Conservation (phyloP, 805 yeast species). For the Monosporozyma solicola region DNA sequence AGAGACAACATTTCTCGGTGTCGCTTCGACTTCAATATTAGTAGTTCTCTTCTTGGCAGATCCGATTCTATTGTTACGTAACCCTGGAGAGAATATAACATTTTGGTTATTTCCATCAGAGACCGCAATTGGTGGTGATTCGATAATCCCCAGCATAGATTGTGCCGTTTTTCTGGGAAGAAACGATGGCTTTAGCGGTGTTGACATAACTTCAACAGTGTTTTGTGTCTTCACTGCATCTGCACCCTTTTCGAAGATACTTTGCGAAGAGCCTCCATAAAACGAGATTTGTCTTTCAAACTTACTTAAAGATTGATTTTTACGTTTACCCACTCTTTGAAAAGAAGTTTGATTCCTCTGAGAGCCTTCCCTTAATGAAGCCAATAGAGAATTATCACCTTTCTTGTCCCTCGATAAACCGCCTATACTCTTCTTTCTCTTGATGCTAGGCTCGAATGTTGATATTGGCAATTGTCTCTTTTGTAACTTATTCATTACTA, state of each 20-base stretch:
- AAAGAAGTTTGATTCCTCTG: conserved; percentile 13
- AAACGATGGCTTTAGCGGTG: conserved; percentile 17
- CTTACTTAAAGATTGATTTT: conserved; percentile 1
- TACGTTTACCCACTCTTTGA: conserved; percentile 25
- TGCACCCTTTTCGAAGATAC: not conserved
- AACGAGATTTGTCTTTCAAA: conserved; percentile 1
- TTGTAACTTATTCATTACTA: conserved; percentile 22
- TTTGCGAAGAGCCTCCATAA: not conserved
- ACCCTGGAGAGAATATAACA: not conserved
- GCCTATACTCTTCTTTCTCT: not conserved
- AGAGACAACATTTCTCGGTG: not conserved
- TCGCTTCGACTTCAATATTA: not conserved
- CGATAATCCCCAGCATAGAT: conserved; percentile 15
- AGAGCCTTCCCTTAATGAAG: not conserved
- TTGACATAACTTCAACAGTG: conserved; percentile 24
- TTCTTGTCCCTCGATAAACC: not conserved
- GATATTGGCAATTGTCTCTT: conserved; percentile 24
- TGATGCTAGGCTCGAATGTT: conserved; percentile 10
- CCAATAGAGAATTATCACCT: not conserved
- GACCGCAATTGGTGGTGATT: conserved; percentile 18
- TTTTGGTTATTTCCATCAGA: not conserved
- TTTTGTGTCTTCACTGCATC: not conserved
- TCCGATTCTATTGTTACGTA: not conserved
- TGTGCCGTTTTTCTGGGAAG: conserved; percentile 9
- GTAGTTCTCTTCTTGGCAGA: not conserved